phyloP scores from a whole-genome alignment of 441 rosid genomes.

The Isatis lusitanica region DNA sequence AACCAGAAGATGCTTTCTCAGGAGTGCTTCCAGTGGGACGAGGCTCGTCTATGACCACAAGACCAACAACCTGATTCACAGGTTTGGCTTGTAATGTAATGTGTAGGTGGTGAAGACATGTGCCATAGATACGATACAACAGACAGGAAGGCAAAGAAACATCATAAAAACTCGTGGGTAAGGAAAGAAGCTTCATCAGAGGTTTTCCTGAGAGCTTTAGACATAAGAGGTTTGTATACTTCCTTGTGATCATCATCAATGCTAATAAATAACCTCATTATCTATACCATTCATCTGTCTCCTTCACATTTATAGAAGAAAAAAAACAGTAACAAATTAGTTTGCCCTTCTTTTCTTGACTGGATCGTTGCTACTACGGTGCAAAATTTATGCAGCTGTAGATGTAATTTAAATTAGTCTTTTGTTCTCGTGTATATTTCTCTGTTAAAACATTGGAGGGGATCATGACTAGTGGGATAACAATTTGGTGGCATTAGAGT shows the following conservation, averaged over 20 bases:
- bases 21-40: slow-evolving; percentile 84
- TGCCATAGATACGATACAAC: slow-evolving; percentile 24
- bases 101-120: slow-evolving; percentile 29
- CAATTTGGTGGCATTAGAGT: not conserved
- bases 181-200: slow-evolving; percentile 11
- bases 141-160: slow-evolving; percentile 2
- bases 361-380: not conserved
- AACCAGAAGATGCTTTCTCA: slow-evolving; percentile 55
- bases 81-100: slow-evolving; percentile 21
- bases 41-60: slow-evolving; percentile 89
- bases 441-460: not conserved
- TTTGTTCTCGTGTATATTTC: not conserved
- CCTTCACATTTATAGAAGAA: slow-evolving; percentile 14
- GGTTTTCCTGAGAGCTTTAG: slow-evolving; percentile 15
- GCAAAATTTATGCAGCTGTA: slow-evolving; percentile 26
- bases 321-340: slow-evolving; percentile 3
- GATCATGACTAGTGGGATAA: not conserved
- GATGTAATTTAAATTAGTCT: not conserved
- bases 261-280: slow-evolving; percentile 4
- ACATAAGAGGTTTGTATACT: slow-evolving; percentile 27
- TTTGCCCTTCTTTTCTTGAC: not conserved
- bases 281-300: slow-evolving; percentile 8
- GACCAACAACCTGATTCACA: slow-evolving; percentile 80
- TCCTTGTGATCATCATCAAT: slow-evolving; percentile 8
- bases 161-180: not conserved